Evolutionary conservation across 1,284 basidiomycete genomes (phyloP).

Genomic region (Ganoderma lingzhi): DNA sequence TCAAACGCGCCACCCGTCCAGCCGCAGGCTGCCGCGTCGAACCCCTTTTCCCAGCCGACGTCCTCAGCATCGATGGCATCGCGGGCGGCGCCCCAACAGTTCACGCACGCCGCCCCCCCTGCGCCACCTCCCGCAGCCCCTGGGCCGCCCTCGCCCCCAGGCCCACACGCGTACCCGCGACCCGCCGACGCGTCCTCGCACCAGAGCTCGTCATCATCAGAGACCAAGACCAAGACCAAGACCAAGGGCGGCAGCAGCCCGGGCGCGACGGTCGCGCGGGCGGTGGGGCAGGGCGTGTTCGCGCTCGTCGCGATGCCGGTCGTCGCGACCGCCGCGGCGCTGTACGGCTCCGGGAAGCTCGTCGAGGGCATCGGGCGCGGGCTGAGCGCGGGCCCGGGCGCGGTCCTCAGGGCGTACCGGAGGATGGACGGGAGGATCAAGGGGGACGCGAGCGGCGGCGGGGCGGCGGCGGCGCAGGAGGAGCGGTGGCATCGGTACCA

Average conservation of each 20-base stretch:
- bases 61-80: background rate
- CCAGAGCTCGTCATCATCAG: background rate
- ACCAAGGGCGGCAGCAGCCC: background rate
- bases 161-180: background rate
- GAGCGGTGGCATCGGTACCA: background rate
- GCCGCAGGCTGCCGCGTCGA: too few species aligned
- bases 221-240: background rate
- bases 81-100: background rate
- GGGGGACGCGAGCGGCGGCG: background rate
- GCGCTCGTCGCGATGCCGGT: conserved; percentile 18
- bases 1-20: too few species aligned
- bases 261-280: conserved; percentile 7
- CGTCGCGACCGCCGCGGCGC: conserved; percentile 11
- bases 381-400: conserved; percentile 16
- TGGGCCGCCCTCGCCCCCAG: background rate
- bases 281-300: conserved; percentile 18
- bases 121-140: background rate
- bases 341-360: conserved; percentile 19
- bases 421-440: conserved; percentile 1
- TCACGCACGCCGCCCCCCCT: background rate
- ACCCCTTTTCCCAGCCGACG: background rate
- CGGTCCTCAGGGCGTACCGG: conserved; percentile 1
- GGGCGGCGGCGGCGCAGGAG: background rate
- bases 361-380: conserved; percentile 20
- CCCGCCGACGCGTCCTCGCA: background rate